These are phyloP conservation scores for Decorospora gaudefroyi DNA, from an alignment of 2,329 filamentous ascomycete genomes.

Conservation along the genomic window DNA sequence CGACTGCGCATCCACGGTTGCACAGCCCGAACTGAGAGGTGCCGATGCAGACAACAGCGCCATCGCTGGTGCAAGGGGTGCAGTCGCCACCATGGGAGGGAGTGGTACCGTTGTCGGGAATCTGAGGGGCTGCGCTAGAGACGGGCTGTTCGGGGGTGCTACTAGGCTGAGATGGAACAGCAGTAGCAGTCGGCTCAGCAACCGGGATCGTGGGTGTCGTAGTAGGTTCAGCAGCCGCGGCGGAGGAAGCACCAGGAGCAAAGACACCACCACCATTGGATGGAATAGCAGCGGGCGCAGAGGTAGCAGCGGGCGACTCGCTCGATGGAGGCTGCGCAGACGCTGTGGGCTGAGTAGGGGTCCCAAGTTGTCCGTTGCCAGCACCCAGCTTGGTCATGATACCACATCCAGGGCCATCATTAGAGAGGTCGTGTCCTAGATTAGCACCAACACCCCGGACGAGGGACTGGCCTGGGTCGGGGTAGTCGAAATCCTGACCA, in stretches of 20 bases:
- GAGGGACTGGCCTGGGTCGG: conserved; percentile 64
- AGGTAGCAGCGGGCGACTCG: conserved; percentile 3
- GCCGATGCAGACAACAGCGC: conserved; percentile 53
- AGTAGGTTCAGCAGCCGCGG: conserved; percentile 16
- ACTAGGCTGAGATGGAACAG: conserved; percentile 12
- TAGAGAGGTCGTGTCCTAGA: conserved; percentile 37
- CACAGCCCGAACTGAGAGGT: conserved; percentile 51
- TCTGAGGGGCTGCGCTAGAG: conserved; percentile 1
- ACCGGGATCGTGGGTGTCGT: conserved; percentile 4
- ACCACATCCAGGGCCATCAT: conserved; percentile 41
- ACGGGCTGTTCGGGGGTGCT: conserved; percentile 12
- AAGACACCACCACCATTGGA: conserved; percentile 31
- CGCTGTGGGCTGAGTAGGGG: conserved; percentile 20
- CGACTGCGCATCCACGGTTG: conserved; percentile 50
- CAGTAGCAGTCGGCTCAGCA: conserved; percentile 5
- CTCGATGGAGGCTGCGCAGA: conserved; percentile 8
- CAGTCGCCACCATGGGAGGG: conserved; percentile 22
- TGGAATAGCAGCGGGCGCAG: conserved; percentile 4
- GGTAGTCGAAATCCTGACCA: conserved; percentile 64
- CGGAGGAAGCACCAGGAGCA: conserved; percentile 41
- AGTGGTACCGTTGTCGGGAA: conserved; percentile 15
- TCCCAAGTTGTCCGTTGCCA: conserved; percentile 37
- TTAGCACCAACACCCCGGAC: conserved; percentile 41
- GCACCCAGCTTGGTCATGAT: conserved; percentile 37
- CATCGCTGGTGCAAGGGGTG: conserved; percentile 48